Evolutionary conservation across 2,329 filamentous ascomycete species (phyloP), one percentile per base, ranked within the genome.

Genomic region (Sporothrix curviconia): DNA sequence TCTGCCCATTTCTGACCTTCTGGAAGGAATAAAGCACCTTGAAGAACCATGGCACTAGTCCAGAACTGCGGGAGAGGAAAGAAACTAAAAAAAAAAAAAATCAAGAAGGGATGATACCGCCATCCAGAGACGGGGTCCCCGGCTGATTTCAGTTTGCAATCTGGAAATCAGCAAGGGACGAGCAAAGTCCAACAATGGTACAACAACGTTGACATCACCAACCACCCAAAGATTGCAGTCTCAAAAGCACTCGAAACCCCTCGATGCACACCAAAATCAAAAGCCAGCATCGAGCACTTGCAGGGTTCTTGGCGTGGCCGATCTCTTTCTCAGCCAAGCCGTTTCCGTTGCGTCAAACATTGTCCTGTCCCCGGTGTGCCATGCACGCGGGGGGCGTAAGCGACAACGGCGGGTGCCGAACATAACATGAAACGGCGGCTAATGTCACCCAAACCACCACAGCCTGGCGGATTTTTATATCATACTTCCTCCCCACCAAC

Each of bases 391-490:
- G 46, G 14, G 24, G 30, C 8, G 24, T 14, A 25, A 39, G 28
- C 50, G 40, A 49, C 22, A 25, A 34, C 37, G 30, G 34, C n/a
- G 46, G 19, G 17, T 36, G 43, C 42, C 34, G 43, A n/a, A n/a
- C n/a, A n/a, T n/a, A 52, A 58, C 36, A 50, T 60, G 56, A 60
- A 60, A 60, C 59, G 14, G 52, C 59, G 59, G 59, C 59, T 59
- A 59, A 60, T 60, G 47, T 60, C 56, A 42, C 37, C 56, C 42
- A 49, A 47, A 49, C 43, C 34, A 32, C 24, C 4, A 30, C 30
- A 19, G 28, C 32, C 50, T 34, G n/a, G 17, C 7, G 9, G 14
- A 40, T 40, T 49, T 28, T n/a, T n/a, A n/a, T n/a, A n/a, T n/a
- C n/a, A n/a, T n/a, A n/a, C n/a, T n/a, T n/a, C n/a, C n/a, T n/a